Conservation (phyloP, 169 alveolate species). For the Plasmodium yoelii region DNA sequence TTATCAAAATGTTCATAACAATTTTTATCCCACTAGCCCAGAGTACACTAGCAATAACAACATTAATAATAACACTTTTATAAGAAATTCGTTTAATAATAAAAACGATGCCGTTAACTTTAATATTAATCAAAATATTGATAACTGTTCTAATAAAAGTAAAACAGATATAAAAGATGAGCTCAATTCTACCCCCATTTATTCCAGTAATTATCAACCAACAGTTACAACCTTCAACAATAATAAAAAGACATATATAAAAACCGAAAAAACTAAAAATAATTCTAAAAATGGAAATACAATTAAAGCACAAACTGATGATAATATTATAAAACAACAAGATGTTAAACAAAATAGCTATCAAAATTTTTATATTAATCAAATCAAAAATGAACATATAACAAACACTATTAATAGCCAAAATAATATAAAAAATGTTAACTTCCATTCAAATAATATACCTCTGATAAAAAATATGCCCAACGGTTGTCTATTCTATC, state of each 20-base stretch:
- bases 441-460: conserved; percentile 2
- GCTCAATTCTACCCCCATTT: no score
- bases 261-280: conserved; percentile 17
- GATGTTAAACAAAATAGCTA: neutral
- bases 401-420: neutral
- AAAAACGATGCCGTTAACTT: no score
- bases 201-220: no score
- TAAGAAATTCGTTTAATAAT: no score
- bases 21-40: neutral
- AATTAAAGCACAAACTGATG: neutral
- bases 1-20: conserved; percentile 1
- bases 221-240: neutral
- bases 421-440: conserved; percentile 5
- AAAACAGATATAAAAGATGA: no score
- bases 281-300: neutral
- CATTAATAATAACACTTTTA: no score
- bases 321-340: neutral
- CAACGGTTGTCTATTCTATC: neutral
- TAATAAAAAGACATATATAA: conserved; percentile 19
- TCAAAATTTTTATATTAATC: neutral
- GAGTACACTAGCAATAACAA: neutral
- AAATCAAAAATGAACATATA: conserved; percentile 1
- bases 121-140: no score
- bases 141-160: no score
- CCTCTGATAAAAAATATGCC: neutral